Percentiles rank a stretch among this genome's conserved stretches.
These are phyloP conservation scores for Vanderwaltozyma verrucispora DNA, from an alignment of 805 yeast species.

Conservation along the genomic window DNA sequence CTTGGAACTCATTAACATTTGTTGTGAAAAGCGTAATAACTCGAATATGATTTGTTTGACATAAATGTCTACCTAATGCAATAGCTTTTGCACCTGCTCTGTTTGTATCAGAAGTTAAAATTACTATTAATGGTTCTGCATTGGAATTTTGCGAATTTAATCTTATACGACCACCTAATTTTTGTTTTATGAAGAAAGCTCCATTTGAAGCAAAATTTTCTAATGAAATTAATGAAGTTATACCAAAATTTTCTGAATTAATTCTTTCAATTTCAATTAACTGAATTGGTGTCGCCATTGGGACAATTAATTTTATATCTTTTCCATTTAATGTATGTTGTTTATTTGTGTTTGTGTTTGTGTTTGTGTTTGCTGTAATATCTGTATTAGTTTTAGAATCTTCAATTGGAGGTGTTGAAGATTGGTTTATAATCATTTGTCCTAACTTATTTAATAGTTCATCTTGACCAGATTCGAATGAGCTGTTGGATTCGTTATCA, in stretches of 20 bases:
- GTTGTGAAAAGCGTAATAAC: conserved; percentile 42
- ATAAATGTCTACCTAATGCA: conserved; percentile 68
- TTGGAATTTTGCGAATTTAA: conserved; percentile 60
- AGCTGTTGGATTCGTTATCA: background rate
- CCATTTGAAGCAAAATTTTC: conserved; percentile 67
- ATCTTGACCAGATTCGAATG: background rate
- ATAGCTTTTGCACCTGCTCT: conserved; percentile 66
- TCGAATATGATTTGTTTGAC: conserved; percentile 50
- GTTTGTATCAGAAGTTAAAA: conserved; percentile 58
- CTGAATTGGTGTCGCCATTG: conserved; percentile 69
- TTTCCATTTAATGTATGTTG: conserved; percentile 5
- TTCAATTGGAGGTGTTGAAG: conserved; percentile 10
- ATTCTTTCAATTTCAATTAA: conserved; percentile 63
- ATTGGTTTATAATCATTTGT: conserved; percentile 15
- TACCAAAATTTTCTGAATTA: conserved; percentile 42
- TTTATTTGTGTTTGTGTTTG: background rate
- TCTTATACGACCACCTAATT: conserved; percentile 62
- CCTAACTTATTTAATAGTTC: conserved; percentile 11
- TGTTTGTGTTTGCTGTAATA: no score
- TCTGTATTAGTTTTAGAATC: conserved; percentile 2
- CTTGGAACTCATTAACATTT: conserved; percentile 21
- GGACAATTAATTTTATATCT: conserved; percentile 25
- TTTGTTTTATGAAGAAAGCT: conserved; percentile 44
- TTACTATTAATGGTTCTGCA: conserved; percentile 64
- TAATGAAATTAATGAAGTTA: conserved; percentile 35